A percentile compares a stretch with the other conserved stretches of the same genome.
These are phyloP conservation scores for Populus hybrid DNA, from an alignment of 441 rosid genomes.

Conservation along the genomic window DNA sequence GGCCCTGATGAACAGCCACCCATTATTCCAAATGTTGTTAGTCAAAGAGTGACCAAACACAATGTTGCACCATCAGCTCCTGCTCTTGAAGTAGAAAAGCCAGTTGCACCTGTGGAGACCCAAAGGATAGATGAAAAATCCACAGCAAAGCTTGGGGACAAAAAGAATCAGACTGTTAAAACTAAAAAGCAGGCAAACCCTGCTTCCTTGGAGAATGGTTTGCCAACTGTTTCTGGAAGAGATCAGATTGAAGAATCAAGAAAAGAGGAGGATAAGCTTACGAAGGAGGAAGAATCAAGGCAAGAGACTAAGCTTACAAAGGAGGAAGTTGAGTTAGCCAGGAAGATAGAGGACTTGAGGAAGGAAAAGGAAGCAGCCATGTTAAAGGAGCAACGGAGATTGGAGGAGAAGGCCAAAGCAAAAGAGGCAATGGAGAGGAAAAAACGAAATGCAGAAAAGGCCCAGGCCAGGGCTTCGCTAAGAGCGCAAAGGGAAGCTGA, in stretches of 20 bases:
- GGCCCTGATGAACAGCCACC: slow-evolving; percentile 79
- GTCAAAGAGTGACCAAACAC: slow-evolving; percentile 39
- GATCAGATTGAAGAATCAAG: slow-evolving; percentile 41
- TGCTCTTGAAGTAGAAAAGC: slow-evolving; percentile 24
- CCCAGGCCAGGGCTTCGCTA: slow-evolving; percentile 62
- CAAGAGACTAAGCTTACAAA: slow-evolving; percentile 46
- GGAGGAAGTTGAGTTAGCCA: slow-evolving; percentile 57
- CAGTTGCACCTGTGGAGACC: slow-evolving; percentile 10
- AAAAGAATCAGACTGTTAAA: slow-evolving; percentile 41
- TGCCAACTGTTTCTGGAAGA: slow-evolving; percentile 34
- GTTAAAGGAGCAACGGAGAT: slow-evolving; percentile 60
- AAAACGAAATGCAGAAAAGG: slow-evolving; percentile 65
- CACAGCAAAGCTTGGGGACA: slow-evolving; percentile 33
- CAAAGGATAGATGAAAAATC: neutral
- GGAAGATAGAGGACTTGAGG: slow-evolving; percentile 66
- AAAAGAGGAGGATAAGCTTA: slow-evolving; percentile 49
- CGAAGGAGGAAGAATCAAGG: slow-evolving; percentile 41
- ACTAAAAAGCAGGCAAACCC: slow-evolving; percentile 38
- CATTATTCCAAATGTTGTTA: slow-evolving; percentile 34
- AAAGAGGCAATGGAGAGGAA: slow-evolving; percentile 83
- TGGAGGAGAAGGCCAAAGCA: slow-evolving; percentile 81
- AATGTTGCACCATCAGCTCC: slow-evolving; percentile 28
- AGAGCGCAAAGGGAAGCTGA: slow-evolving; percentile 84
- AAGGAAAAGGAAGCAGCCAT: slow-evolving; percentile 61
- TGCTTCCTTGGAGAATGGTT: slow-evolving; percentile 28